Conservation (phyloP, 2,329 filamentous ascomycete species). For the Penicillium sclerotigenum region DNA sequence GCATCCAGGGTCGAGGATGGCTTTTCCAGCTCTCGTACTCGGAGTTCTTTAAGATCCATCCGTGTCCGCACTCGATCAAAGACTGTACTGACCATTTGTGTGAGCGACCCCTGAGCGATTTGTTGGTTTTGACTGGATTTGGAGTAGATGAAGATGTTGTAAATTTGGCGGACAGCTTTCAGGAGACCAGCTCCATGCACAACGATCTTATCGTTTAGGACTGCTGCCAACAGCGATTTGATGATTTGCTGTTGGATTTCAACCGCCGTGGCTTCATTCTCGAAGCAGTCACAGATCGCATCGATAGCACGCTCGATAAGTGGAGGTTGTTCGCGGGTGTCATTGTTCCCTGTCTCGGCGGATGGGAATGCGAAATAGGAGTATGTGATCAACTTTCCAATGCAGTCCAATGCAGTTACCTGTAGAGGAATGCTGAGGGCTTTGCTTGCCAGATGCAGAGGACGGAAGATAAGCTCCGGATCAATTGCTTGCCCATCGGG, state of each 20-base stretch:
- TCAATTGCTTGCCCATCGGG: constrained; percentile 77
- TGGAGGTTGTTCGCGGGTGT: constrained; percentile 53
- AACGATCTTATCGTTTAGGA: constrained; percentile 97
- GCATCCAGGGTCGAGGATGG: constrained; percentile 35
- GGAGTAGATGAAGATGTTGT: constrained; percentile 97
- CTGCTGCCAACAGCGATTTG: constrained; percentile 90
- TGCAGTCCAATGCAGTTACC: constrained; percentile 90
- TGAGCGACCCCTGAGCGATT: constrained; percentile 92
- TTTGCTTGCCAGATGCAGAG: constrained; percentile 84
- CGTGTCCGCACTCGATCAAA: constrained; percentile 90
- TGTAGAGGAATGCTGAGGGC: constrained; percentile 80
- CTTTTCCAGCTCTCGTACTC: constrained; percentile 49
- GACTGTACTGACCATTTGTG: constrained; percentile 97
- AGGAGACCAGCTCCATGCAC: constrained; percentile 93
- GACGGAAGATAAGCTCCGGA: constrained; percentile 87
- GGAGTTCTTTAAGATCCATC: constrained; percentile 80
- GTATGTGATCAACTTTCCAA: constrained; percentile 97
- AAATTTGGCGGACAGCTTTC: constrained; percentile 95
- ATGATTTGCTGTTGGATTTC: constrained; percentile 98
- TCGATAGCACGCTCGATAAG: constrained; percentile 97
- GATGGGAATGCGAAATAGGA: constrained; percentile 86
- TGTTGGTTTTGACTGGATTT: constrained; percentile 94
- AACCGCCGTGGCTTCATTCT: constrained; percentile 86
- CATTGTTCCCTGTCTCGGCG: constrained; percentile 33
- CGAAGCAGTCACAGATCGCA: constrained; percentile 98